Evolutionary conservation across 371 early-diverging fungal species (phyloP).

Genomic region (Blakeslea trispora): DNA sequence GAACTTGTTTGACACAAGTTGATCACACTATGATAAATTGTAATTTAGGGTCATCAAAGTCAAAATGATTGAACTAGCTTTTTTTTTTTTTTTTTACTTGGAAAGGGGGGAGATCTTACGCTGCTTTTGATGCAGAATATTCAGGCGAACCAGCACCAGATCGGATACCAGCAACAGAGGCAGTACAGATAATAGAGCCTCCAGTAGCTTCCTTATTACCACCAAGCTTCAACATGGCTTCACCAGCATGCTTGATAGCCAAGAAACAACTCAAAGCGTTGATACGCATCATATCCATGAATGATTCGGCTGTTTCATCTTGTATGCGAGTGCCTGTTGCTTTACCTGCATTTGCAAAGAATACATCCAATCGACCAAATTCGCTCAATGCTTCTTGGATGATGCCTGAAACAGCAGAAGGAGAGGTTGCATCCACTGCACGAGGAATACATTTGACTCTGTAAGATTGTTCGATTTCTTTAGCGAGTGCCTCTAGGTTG

Average conservation of each 20-base stretch:
- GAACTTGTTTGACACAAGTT: slow-evolving; percentile 53
- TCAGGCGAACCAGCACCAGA: slow-evolving; percentile 51
- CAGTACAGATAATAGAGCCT: slow-evolving; percentile 50
- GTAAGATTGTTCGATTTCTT: slow-evolving; percentile 39
- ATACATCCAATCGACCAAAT: slow-evolving; percentile 58
- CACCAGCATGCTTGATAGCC: slow-evolving; percentile 44
- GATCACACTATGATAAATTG: slow-evolving; percentile 56
- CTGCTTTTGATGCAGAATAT: slow-evolving; percentile 54
- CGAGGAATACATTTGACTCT: slow-evolving; percentile 42
- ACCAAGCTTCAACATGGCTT: slow-evolving; percentile 33
- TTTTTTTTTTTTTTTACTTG: too few species aligned
- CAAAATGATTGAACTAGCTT: too few species aligned
- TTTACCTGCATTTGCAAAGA: slow-evolving; percentile 58
- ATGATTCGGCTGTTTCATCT: slow-evolving; percentile 25
- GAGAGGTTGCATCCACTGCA: slow-evolving; percentile 51
- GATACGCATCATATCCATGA: slow-evolving; percentile 40
- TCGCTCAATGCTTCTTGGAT: slow-evolving; percentile 42
- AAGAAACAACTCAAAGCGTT: slow-evolving; percentile 44
- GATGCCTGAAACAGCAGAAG: slow-evolving; percentile 33
- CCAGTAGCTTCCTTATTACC: slow-evolving; percentile 34
- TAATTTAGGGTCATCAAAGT: too few species aligned
- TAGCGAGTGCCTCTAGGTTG: slow-evolving; percentile 39
- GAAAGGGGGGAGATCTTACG: too few species aligned
- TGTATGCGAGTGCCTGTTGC: slow-evolving; percentile 26
- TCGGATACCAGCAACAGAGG: slow-evolving; percentile 53